Conservation (phyloP, 2,329 filamentous ascomycete species). For the Colletotrichum caudatum region DNA sequence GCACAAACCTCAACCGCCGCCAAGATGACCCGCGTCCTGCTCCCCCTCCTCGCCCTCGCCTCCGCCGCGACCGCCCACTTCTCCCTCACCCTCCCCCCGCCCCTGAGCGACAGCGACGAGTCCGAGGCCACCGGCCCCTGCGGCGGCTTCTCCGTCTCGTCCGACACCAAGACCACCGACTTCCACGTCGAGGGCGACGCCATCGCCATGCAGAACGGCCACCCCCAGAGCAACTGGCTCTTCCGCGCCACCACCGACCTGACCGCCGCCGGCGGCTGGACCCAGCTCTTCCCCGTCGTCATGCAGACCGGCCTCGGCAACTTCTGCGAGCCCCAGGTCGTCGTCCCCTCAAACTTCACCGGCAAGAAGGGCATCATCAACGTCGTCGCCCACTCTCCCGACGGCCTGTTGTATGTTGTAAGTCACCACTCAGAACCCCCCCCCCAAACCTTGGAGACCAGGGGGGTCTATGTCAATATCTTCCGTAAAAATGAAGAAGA, state of each 20-base stretch:
- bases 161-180: conserved; percentile 55
- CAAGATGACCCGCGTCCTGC: conserved; percentile 45
- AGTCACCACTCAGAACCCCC: conserved; percentile 32
- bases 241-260: conserved; percentile 68
- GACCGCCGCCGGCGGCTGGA: conserved; percentile 63
- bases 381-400: conserved; percentile 63
- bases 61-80: conserved; percentile 65
- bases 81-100: conserved; percentile 59
- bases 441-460: too few species aligned
- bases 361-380: conserved; percentile 68
- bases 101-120: conserved; percentile 62
- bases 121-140: conserved; percentile 62
- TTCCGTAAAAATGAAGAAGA: too few species aligned
- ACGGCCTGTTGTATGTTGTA: conserved; percentile 70
- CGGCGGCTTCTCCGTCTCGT: conserved; percentile 64
- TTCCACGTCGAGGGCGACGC: conserved; percentile 70
- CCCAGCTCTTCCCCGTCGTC: conserved; percentile 65
- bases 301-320: conserved; percentile 66
- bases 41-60: conserved; percentile 54
- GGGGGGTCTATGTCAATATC: background rate
- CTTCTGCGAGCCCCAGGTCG: conserved; percentile 65
- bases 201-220: conserved; percentile 60
- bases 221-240: conserved; percentile 67
- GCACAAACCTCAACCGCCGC: background rate
- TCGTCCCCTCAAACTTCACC: conserved; percentile 59